Base-by-base conservation (phyloP, 2,329 filamentous ascomycete species). In the Ambrosiella cleistominuta region DNA sequence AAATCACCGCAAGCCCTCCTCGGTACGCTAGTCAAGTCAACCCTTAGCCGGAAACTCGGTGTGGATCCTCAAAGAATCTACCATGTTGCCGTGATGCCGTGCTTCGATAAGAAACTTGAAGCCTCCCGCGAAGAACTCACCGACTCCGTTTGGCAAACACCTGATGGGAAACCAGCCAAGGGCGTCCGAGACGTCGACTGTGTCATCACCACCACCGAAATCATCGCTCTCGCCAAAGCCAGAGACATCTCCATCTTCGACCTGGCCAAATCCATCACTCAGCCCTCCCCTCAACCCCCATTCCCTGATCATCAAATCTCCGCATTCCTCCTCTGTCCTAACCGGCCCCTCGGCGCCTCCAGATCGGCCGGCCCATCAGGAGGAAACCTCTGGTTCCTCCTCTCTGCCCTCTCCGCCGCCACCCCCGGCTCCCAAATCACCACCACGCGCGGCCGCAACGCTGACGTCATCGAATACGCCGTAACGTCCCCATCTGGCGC, bases 101-200 rank as follows among this genome's bases (percentile, higher is more conserved):
- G 93, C 69, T 97, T 98, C 69, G 93, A 98, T 70, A 98, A 98
- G 75, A 98, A 98, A 70, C 78, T 98, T 36, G 93, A 98, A 71
- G 93, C 93, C 6, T 95, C 89, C 64, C 83, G 93, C 57, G 85
- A 89, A 68, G 93, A 98, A 70, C 78, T 98, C 44, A 97, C 90
- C 0, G 86, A 91, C 66, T 72, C 78, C 6, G 79, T 81, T 13
- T 96, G 90, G 90, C 2, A 35, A 36, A 73, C 70, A 57, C 74
- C 70, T 45, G 72, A 71, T 56, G 74, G 71, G 12, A 67, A 66
- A 53, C 72, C 76, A 1, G 74, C 72, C 1, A 70, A 72, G 54
- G 80, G 80, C 1, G 78, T 93, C 35, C 79, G 93, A 59, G 93
- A 98, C 66, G 90, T 97, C 53, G 93, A 98, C 72, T 97, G 91